Conservation (phyloP, 305 asterid genomes). For the Solanum hybrid region DNA sequence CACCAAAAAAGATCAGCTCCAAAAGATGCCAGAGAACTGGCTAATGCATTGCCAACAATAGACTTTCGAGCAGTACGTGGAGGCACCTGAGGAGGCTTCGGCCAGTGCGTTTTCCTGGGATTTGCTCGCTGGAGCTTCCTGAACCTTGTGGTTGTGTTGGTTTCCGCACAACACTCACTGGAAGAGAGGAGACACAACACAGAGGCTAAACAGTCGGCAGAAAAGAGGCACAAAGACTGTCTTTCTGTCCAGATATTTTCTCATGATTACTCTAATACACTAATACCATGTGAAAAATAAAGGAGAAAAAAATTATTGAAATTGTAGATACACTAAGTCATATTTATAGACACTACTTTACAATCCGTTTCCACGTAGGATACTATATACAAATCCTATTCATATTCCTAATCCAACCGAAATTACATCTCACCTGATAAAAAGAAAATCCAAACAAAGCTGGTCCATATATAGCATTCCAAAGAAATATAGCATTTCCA, state of each 20-base stretch:
- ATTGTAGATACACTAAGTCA: background rate
- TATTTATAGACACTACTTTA: background rate
- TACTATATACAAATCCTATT: background rate
- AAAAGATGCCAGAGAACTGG: background rate
- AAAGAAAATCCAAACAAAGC: background rate
- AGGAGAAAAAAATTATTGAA: background rate
- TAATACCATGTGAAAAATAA: background rate
- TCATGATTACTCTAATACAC: background rate
- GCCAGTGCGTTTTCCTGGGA: background rate
- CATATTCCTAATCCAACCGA: background rate
- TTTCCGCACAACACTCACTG: background rate
- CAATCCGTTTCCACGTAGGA: background rate
- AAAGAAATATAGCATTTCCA: background rate
- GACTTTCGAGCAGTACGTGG: background rate
- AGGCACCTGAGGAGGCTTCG: background rate
- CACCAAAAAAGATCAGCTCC: background rate
- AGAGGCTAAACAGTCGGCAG: background rate
- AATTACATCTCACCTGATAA: background rate
- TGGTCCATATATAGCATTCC: background rate
- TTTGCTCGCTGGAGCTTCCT: background rate
- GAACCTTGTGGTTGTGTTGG: background rate
- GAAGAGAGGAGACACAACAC: background rate
- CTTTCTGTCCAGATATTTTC: background rate
- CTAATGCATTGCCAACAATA: background rate
- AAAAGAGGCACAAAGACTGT: background rate